Evolutionary conservation across 345 rosid genomes (phyloP), one percentile per base, ranked within the genome.

Genomic region (Rubroshorea leprosula): DNA sequence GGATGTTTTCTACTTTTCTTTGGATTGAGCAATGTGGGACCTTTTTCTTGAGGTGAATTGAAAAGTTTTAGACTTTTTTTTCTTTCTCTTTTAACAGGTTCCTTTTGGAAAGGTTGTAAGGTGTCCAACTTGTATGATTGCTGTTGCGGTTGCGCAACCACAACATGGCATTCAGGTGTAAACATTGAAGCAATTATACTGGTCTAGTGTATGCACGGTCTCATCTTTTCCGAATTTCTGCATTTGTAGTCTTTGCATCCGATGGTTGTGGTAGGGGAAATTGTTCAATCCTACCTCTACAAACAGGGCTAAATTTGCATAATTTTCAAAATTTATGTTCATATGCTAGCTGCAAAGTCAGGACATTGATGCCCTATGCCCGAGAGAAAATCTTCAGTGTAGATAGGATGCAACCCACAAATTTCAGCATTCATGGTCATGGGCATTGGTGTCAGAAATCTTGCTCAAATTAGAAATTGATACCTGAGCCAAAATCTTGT

Each of bases 31-130:
- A 13, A 9, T 52, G 14, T 15, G 41, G 24, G 15, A 7, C 23
- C 19, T 60, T n/a, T 18, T 24, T 31, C 38, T 58, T 5, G 1
- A 15, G 24, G 7, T 41, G 27, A 24, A 18, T 43, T 53, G 63
- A 38, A 22, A 23, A 55, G 53, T 35, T 5, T 38, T 50, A 43
- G 29, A 21, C 24, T 16, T 49, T 48, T 64, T 63, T 50, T n/a
- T 38, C 23, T 22, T 3, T 55, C 16, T 54, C 16, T 24, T 46
- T 55, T 35, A 31, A 35, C 51, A 93, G 99, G 97, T 93, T 53
- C 96, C 96, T 12, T 89, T 93, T 69, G 99, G 99, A 51, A 85
- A 82, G 78, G 87, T 93, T 61, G 90, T 93, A 58, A 82, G 83
- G 65, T 93, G 99, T 72, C 99, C 97, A 8, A 78, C 72, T 54